Conservation (phyloP, 768 basidiomycete species). For the Amanita polypyramis region DNA sequence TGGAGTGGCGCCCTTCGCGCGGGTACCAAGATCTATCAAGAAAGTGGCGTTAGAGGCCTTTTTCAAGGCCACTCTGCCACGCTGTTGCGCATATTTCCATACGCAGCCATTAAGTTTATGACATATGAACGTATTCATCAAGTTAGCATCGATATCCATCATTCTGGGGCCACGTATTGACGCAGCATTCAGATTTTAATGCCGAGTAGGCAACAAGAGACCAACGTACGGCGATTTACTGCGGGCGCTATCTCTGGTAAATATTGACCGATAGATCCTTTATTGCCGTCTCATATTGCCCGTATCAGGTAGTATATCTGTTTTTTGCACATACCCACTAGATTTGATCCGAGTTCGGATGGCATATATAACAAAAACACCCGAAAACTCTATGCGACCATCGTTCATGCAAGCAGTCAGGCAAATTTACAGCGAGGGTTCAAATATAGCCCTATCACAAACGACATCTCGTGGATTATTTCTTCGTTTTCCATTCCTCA, state of each 20-base stretch:
- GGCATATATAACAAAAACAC: slow-evolving; percentile 63
- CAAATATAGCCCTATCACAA: slow-evolving; percentile 18
- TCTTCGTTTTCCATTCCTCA: slow-evolving; percentile 61
- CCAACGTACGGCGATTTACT: slow-evolving; percentile 67
- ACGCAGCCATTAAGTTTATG: slow-evolving; percentile 96
- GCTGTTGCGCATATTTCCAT: slow-evolving; percentile 88
- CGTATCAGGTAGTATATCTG: slow-evolving; percentile 67
- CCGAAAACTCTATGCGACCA: slow-evolving; percentile 23
- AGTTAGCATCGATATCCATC: slow-evolving; percentile 29
- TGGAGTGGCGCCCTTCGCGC: slow-evolving; percentile 83
- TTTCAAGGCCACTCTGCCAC: slow-evolving; percentile 97
- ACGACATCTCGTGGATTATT: slow-evolving; percentile 26
- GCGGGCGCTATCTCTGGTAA: slow-evolving; percentile 85
- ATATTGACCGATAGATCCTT: slow-evolving; percentile 13
- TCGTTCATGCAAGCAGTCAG: slow-evolving; percentile 45
- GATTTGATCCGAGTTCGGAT: slow-evolving; percentile 93
- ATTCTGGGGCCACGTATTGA: slow-evolving; percentile 3
- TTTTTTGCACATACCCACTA: slow-evolving; percentile 89
- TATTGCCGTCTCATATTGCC: slow-evolving; percentile 1
- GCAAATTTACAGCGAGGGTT: slow-evolving; percentile 63
- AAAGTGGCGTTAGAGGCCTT: slow-evolving; percentile 66
- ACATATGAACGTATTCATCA: slow-evolving; percentile 82
- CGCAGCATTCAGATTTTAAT: slow-evolving; percentile 55
- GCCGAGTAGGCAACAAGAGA: slow-evolving; percentile 72
- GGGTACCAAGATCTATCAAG: slow-evolving; percentile 55